phyloP scores from a whole-genome alignment of 2,329 filamentous ascomycete species.

The Neopestalotiopsis sp. region DNA sequence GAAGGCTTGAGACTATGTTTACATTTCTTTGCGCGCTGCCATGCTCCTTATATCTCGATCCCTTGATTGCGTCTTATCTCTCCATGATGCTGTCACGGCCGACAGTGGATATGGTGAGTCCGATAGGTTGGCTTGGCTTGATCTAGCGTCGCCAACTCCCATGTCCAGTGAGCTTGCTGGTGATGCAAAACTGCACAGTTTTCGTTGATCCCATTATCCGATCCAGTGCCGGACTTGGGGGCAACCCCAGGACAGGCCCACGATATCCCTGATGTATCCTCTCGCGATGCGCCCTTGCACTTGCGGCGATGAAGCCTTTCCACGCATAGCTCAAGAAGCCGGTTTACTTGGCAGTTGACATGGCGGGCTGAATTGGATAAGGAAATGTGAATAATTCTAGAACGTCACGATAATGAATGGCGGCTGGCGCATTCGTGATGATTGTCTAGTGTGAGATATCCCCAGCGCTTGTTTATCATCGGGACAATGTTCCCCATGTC shows the following conservation, averaged over 20 bases:
- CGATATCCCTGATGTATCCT: background rate
- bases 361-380: background rate
- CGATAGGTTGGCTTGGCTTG: slow-evolving; percentile 4
- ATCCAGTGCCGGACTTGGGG: background rate
- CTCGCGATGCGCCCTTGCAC: background rate
- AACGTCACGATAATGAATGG: background rate
- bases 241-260: background rate
- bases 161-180: background rate
- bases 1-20: background rate
- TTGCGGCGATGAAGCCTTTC: slow-evolving; percentile 6
- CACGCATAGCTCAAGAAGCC: background rate
- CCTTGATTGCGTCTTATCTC: slow-evolving; percentile 10
- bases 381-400: slow-evolving; percentile 1
- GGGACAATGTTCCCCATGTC: background rate
- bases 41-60: background rate
- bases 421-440: background rate
- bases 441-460: background rate
- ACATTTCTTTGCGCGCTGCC: background rate
- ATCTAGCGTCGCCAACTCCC: slow-evolving; percentile 2
- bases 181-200: background rate
- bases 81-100: slow-evolving; percentile 1
- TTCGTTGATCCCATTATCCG: too few species aligned
- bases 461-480: background rate
- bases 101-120: background rate
- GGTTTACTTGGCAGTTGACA: slow-evolving; percentile 1